Percentiles rank a stretch among this genome's conserved stretches.
Evolutionary conservation across 768 basidiomycete genomes (phyloP).

Genomic region (Brasilioporus rufonigricans): DNA sequence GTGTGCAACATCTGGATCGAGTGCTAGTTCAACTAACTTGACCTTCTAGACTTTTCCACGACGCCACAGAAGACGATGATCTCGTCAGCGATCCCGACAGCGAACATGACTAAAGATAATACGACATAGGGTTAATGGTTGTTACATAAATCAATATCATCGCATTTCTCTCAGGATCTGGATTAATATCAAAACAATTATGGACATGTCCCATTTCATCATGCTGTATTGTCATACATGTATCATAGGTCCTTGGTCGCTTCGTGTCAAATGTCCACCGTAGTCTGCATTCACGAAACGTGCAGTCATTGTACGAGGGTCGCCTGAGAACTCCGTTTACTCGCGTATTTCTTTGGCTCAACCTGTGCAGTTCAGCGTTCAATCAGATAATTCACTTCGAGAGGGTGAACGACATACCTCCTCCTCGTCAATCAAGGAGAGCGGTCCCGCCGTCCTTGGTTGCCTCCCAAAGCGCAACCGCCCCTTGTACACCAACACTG

Average conservation of each 20-base stretch:
- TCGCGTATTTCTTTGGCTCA: constrained; percentile 20
- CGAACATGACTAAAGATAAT: constrained; percentile 35
- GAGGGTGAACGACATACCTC: constrained; percentile 22
- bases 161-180: constrained; percentile 19
- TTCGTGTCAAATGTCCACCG: background rate
- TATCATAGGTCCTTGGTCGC: constrained; percentile 8
- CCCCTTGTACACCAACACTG: constrained; percentile 42
- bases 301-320: background rate
- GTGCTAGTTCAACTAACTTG: background rate
- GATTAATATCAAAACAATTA: constrained; percentile 18
- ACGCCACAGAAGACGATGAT: constrained; percentile 49
- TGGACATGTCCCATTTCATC: constrained; percentile 15
- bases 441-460: constrained; percentile 2
- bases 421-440: constrained; percentile 3
- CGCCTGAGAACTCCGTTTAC: constrained; percentile 9
- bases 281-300: too few relatives aligned
- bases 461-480: constrained; percentile 27
- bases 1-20: constrained; percentile 19
- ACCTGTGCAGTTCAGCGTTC: constrained; percentile 16
- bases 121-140: background rate
- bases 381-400: background rate
- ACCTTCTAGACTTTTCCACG: constrained; percentile 56
- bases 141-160: constrained; percentile 14
- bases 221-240: constrained; percentile 16
- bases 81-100: too few relatives aligned